Percentiles rank a stretch among this genome's conserved stretches.
Conservation (phyloP, 1,139 yeast species). For the Kodamaea plutei region DNA sequence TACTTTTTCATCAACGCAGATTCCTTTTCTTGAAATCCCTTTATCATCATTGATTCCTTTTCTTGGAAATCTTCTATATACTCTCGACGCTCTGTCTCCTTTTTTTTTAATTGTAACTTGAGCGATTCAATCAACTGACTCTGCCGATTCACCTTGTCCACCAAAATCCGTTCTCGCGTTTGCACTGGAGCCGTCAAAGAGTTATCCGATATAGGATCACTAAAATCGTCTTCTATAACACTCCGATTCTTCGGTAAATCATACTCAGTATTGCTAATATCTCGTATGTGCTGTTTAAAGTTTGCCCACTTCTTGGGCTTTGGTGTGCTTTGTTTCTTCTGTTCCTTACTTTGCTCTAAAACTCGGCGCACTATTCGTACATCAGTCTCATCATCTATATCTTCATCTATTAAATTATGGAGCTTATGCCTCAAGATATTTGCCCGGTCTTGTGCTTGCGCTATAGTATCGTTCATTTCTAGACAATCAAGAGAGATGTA, state of each 20-base stretch:
- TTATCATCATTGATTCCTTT: slow-evolving; percentile 10
- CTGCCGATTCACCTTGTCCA: slow-evolving; percentile 6
- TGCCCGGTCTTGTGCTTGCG: too few relatives aligned
- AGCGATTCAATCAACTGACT: slow-evolving; percentile 5
- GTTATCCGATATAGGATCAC: slow-evolving; percentile 6
- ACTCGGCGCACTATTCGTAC: too few relatives aligned
- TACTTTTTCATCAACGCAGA: too few relatives aligned
- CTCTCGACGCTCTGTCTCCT: slow-evolving; percentile 11
- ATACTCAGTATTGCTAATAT: slow-evolving; percentile 12
- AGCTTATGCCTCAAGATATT: slow-evolving; percentile 12
- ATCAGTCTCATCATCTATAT: slow-evolving; percentile 8
- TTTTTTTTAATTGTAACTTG: slow-evolving; percentile 7
- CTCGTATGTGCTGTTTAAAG: slow-evolving; percentile 13
- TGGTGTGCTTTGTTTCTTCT: slow-evolving; percentile 8
- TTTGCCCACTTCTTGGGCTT: slow-evolving; percentile 11
- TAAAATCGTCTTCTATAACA: slow-evolving; percentile 5
- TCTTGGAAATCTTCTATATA: slow-evolving; percentile 14
- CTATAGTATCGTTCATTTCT: too few relatives aligned
- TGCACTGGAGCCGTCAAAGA: slow-evolving; percentile 1
- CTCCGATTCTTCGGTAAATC: slow-evolving; percentile 11
- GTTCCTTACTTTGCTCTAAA: slow-evolving; percentile 5
- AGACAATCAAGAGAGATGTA: too few relatives aligned
- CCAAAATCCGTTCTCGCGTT: slow-evolving; percentile 3
- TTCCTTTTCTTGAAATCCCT: slow-evolving; percentile 3
- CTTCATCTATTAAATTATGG: slow-evolving; percentile 11